Evolutionary conservation across 2,329 filamentous ascomycete genomes (phyloP).

Genomic region (Chrysoporthe cubensis): DNA sequence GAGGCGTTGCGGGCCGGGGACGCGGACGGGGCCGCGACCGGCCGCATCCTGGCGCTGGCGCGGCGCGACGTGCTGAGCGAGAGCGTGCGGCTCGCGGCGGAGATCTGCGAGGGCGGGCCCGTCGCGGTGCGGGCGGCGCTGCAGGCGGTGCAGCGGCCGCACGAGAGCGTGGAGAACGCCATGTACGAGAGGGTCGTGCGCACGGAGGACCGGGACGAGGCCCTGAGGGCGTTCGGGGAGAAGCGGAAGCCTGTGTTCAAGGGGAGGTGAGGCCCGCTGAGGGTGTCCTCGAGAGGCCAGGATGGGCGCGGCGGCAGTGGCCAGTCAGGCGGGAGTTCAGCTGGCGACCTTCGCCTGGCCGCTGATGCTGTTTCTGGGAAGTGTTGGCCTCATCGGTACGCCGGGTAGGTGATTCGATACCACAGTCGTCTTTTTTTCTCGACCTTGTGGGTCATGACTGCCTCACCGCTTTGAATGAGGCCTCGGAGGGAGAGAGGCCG

Average conservation of each 20-base stretch:
- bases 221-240: slow-evolving; percentile 77
- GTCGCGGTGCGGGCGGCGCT: slow-evolving; percentile 80
- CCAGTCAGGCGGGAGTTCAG: too few species aligned
- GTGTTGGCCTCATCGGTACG: too few species aligned
- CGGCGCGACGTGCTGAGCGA: slow-evolving; percentile 72
- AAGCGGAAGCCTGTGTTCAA: slow-evolving; percentile 65
- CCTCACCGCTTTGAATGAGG: too few species aligned
- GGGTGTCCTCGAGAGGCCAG: too few species aligned
- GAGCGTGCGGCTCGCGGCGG: slow-evolving; percentile 76
- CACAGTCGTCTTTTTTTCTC: too few species aligned
- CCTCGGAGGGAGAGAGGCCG: too few species aligned
- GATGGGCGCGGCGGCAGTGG: too few species aligned
- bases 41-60: slow-evolving; percentile 56
- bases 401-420: too few species aligned
- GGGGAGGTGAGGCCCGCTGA: slow-evolving; percentile 40
- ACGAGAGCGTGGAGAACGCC: slow-evolving; percentile 79
- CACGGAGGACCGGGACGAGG: slow-evolving; percentile 87
- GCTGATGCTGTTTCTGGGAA: too few species aligned
- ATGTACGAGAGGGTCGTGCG: slow-evolving; percentile 84
- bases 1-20: slow-evolving; percentile 49
- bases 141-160: slow-evolving; percentile 73
- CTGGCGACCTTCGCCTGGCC: too few species aligned
- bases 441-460: too few species aligned
- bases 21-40: slow-evolving; percentile 49
- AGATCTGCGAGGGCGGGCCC: slow-evolving; percentile 83